These are phyloP conservation scores for Saccharomyces kudriavzevii DNA, from an alignment of 805 yeast species.

Conservation along the genomic window DNA sequence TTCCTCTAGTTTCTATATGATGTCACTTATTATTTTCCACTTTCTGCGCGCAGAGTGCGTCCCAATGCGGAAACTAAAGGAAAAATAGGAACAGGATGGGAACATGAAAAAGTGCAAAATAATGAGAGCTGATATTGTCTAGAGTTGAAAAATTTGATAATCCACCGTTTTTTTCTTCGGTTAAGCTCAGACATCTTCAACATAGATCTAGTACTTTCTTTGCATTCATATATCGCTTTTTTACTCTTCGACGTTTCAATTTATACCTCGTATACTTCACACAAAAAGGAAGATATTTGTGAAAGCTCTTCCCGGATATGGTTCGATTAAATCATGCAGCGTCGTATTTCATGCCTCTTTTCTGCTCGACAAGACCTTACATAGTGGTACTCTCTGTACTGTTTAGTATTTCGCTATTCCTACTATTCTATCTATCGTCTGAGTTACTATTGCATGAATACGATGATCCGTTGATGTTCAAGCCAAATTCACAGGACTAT, in stretches of 20 bases:
- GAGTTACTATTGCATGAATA: conserved; percentile 15
- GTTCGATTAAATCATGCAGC: conserved; percentile 27
- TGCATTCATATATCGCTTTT: not conserved
- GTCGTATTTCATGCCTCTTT: conserved; percentile 28
- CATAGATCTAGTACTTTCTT: not conserved
- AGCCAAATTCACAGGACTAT: conserved; percentile 34
- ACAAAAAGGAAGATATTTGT: conserved; percentile 1
- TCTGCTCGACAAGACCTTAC: conserved; percentile 26
- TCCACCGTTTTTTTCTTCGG: not conserved
- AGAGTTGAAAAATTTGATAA: not conserved
- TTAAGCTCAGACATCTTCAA: not conserved
- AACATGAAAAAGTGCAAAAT: not conserved
- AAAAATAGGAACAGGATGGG: not conserved
- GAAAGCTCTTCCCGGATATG: conserved; percentile 10
- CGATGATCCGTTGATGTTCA: conserved; percentile 26
- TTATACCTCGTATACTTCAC: not conserved
- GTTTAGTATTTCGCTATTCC: conserved; percentile 10
- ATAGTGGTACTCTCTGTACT: conserved; percentile 14
- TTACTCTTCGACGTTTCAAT: not conserved
- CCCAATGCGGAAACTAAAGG: not conserved
- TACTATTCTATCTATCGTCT: conserved; percentile 16
- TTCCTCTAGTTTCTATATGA: not conserved
- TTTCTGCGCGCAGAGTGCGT: not conserved
- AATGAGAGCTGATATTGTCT: not conserved
- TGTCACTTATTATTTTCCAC: not conserved